phyloP scores from a whole-genome alignment of 768 basidiomycete genomes.

The Collybiopsis confluens region DNA sequence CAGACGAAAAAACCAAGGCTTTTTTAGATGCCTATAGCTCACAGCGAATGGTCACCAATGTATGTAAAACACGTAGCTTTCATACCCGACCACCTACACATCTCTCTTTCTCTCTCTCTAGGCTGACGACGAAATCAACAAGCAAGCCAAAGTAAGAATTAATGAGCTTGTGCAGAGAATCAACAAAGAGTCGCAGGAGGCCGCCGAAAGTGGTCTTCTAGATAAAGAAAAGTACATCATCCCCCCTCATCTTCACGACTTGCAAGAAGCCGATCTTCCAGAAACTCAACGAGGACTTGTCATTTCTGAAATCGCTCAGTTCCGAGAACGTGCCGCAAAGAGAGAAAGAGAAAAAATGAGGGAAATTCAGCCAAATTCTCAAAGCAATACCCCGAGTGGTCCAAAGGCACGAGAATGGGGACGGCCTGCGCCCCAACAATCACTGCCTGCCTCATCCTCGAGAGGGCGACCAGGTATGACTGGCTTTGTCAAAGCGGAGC shows the following conservation, averaged over 20 bases:
- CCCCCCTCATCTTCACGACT: slow-evolving; percentile 93
- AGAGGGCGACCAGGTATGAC: slow-evolving; percentile 56
- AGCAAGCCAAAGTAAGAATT: slow-evolving; percentile 62
- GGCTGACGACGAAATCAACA: slow-evolving; percentile 65
- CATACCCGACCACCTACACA: no score
- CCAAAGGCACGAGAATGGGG: slow-evolving; percentile 82
- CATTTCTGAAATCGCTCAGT: slow-evolving; percentile 94
- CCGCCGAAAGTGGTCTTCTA: slow-evolving; percentile 66
- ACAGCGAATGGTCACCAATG: slow-evolving; percentile 78
- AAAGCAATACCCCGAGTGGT: slow-evolving; percentile 54
- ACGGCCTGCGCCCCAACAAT: slow-evolving; percentile 43
- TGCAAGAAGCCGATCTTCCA: slow-evolving; percentile 94
- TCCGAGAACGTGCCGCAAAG: slow-evolving; percentile 91
- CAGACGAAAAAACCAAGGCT: slow-evolving; percentile 89
- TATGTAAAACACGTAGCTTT: no score
- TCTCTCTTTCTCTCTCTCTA: slow-evolving; percentile 33
- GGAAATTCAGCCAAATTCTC: slow-evolving; percentile 61
- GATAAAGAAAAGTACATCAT: slow-evolving; percentile 88
- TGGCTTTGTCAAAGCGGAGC: slow-evolving; percentile 73
- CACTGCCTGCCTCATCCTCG: slow-evolving; percentile 61
- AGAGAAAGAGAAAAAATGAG: slow-evolving; percentile 84
- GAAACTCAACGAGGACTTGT: slow-evolving; percentile 91
- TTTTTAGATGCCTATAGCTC: slow-evolving; percentile 84
- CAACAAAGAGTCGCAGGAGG: slow-evolving; percentile 67
- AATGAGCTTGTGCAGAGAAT: slow-evolving; percentile 67